Conservation (phyloP, 345 rosid genomes). For the Pistacia vera region DNA sequence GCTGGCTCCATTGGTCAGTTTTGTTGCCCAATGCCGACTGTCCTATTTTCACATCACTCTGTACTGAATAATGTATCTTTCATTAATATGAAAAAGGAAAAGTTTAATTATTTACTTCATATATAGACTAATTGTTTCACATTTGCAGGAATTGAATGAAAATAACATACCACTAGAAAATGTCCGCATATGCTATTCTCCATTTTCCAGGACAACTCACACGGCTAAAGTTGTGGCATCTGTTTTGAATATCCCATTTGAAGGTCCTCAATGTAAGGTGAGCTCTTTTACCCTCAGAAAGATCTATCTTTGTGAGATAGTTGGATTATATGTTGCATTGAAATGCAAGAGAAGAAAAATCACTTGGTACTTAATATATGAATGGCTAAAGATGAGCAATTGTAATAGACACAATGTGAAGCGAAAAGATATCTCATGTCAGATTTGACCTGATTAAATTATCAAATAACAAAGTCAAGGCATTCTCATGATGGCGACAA, state of each 20-base stretch:
- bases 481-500: not conserved
- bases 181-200: slow-evolving; percentile 89
- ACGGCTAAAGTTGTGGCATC: slow-evolving; percentile 77
- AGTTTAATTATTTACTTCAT: not conserved
- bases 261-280: slow-evolving; percentile 80
- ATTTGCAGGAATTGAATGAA: slow-evolving; percentile 71
- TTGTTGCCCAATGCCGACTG: not conserved
- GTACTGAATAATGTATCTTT: not conserved
- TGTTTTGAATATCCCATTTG: slow-evolving; percentile 65
- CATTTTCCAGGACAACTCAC: slow-evolving; percentile 85
- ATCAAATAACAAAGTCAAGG: too few relatives aligned
- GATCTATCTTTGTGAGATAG: not conserved
- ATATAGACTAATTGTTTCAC: not conserved
- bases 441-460: too few relatives aligned
- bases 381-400: not conserved
- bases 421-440: too few relatives aligned
- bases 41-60: not conserved
- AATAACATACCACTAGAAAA: slow-evolving; percentile 48
- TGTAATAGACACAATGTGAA: not conserved
- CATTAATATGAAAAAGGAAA: not conserved
- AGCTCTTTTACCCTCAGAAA: not conserved
- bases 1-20: not conserved
- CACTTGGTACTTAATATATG: not conserved
- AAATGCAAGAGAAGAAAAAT: not conserved
- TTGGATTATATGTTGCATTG: not conserved